Conservation (phyloP, 345 rosid species). For the Eucalyptus shirleyi region DNA sequence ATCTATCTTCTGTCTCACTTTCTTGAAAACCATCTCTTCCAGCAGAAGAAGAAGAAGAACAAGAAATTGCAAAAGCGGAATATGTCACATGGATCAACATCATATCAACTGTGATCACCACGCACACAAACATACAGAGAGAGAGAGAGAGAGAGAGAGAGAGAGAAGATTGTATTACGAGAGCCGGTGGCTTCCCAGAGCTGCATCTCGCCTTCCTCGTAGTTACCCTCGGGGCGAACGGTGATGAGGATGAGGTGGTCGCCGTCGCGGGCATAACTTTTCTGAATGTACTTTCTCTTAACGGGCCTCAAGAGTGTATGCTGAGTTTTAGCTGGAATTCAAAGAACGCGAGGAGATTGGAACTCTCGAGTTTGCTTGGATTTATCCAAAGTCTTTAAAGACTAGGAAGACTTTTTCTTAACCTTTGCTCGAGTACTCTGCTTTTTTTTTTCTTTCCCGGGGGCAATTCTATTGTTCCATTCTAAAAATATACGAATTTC, state of each 20-base stretch:
- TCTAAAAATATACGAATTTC: no score
- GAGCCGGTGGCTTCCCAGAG: constrained; percentile 89
- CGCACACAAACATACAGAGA: not conserved
- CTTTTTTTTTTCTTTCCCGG: no score
- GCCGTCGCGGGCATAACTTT: constrained; percentile 27
- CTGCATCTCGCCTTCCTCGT: constrained; percentile 81
- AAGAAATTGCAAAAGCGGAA: not conserved
- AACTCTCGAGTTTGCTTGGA: no score
- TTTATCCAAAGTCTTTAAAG: no score
- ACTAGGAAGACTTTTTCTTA: no score
- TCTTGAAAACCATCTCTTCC: not conserved
- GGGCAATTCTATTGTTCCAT: no score
- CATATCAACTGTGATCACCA: not conserved
- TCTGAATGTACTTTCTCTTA: no score
- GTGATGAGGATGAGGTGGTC: constrained; percentile 71
- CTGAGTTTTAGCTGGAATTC: no score
- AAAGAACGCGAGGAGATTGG: no score
- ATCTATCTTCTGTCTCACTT: not conserved
- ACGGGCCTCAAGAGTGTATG: no score
- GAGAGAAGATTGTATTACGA: constrained; percentile 24
- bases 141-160: not conserved
- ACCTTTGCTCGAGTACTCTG: no score
- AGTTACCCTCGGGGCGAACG: constrained; percentile 34
- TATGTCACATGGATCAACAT: not conserved
- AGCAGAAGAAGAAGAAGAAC: not conserved